A percentile compares a stretch with the other conserved stretches of the same genome.
Conservation (phyloP, 345 rosid species). For the Xanthoceras sorbifolium region DNA sequence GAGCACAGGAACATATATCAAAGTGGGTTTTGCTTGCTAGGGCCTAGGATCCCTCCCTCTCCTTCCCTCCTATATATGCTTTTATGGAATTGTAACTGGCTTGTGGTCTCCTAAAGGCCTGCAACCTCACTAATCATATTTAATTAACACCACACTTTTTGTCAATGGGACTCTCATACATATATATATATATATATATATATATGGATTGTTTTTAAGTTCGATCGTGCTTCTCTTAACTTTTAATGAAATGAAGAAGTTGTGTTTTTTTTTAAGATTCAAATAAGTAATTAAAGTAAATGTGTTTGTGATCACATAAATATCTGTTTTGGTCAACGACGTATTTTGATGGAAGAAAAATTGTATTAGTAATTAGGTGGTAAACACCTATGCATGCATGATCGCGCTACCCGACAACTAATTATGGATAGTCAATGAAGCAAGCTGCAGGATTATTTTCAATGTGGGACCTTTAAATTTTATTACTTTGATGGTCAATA, state of each 20-base stretch:
- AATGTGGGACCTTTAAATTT: conserved; percentile 28
- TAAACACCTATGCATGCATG: conserved; percentile 10
- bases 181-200: too few relatives aligned
- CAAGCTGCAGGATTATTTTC: conserved; percentile 10
- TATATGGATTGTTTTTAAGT: too few relatives aligned
- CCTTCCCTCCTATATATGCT: not conserved
- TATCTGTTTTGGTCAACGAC: too few relatives aligned
- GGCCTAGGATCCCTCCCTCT: not conserved
- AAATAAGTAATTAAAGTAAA: too few relatives aligned
- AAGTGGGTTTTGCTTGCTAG: conserved; percentile 36
- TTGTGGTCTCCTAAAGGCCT: conserved; percentile 47
- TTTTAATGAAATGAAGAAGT: too few relatives aligned
- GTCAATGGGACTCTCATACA: too few relatives aligned
- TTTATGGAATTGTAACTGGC: conserved; percentile 20
- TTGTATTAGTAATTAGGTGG: not conserved
- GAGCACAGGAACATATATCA: not conserved
- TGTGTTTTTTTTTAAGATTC: too few relatives aligned
- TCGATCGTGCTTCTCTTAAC: too few relatives aligned
- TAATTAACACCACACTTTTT: too few relatives aligned
- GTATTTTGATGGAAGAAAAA: too few relatives aligned
- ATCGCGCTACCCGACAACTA: conserved; percentile 19
- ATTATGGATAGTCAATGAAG: conserved; percentile 29
- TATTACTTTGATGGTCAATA: conserved; percentile 15
- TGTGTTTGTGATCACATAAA: too few relatives aligned
- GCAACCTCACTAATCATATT: conserved; percentile 21